Evolutionary conservation across 2,329 filamentous ascomycete species (phyloP).

Genomic region (Madurella mycetomatis): DNA sequence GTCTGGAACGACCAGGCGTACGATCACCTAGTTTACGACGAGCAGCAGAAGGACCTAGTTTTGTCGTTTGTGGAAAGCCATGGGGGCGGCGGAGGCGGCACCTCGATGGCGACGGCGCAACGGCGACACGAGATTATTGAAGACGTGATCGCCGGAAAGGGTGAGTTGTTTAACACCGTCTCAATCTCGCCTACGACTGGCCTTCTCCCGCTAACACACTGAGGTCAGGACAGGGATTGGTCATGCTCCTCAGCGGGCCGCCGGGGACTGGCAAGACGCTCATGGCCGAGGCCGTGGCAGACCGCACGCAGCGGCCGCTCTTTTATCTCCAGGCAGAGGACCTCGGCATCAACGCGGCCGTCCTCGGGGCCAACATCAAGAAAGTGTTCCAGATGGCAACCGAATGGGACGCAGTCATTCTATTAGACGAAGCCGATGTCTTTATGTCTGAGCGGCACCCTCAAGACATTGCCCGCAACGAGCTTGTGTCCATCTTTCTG

Average conservation of each 20-base stretch:
- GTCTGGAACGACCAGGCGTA: conserved; percentile 44
- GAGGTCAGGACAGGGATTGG: conserved; percentile 24
- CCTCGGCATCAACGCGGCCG: conserved; percentile 40
- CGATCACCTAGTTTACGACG: conserved; percentile 43
- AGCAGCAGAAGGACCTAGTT: conserved; percentile 44
- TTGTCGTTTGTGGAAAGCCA: conserved; percentile 47
- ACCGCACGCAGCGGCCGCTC: conserved; percentile 40
- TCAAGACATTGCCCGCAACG: conserved; percentile 45
- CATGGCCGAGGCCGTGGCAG: conserved; percentile 60
- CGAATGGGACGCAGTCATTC: conserved; percentile 47
- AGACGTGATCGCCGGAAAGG: conserved; percentile 42
- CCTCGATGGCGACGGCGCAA: background rate
- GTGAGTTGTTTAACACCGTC: conserved; percentile 9
- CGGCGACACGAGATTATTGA: conserved; percentile 25
- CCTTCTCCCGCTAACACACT: background rate
- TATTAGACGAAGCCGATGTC: conserved; percentile 52
- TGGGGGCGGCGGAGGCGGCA: conserved; percentile 14
- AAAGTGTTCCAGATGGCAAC: conserved; percentile 44
- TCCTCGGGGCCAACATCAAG: conserved; percentile 45
- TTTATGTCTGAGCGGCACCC: conserved; percentile 46
- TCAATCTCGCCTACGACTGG: background rate
- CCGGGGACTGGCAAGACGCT: conserved; percentile 96
- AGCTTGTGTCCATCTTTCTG: conserved; percentile 45
- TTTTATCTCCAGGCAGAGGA: conserved; percentile 45
- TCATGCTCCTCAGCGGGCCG: conserved; percentile 82